Evolutionary conservation across 2,329 filamentous ascomycete genomes (phyloP).

Genomic region (Parastagonospora nodorum): DNA sequence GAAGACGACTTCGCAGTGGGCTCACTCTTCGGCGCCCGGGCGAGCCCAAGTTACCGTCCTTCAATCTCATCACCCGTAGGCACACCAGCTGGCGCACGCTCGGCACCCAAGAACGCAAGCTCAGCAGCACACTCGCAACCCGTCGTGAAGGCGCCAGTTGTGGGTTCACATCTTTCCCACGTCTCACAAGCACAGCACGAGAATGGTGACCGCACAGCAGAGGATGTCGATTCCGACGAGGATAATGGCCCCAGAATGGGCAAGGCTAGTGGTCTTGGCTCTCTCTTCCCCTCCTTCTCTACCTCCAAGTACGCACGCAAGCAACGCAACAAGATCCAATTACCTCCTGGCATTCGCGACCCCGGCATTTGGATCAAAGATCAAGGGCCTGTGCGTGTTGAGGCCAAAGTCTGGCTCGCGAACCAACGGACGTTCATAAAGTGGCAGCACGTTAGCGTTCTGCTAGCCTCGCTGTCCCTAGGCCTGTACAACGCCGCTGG

Average conservation of each 20-base stretch:
- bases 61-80: slow-evolving; percentile 69
- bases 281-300: slow-evolving; percentile 81
- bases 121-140: slow-evolving; percentile 26
- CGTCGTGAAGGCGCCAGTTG: slow-evolving; percentile 18
- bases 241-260: slow-evolving; percentile 47
- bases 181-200: slow-evolving; percentile 16
- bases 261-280: slow-evolving; percentile 61
- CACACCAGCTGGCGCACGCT: slow-evolving; percentile 56
- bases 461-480: slow-evolving; percentile 82
- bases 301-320: slow-evolving; percentile 68
- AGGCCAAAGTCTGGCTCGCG: slow-evolving; percentile 98
- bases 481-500: slow-evolving; percentile 89
- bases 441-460: slow-evolving; percentile 93
- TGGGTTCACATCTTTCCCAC: slow-evolving; percentile 24
- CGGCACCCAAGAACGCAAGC: slow-evolving; percentile 25
- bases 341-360: slow-evolving; percentile 87
- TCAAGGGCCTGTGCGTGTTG: slow-evolving; percentile 85
- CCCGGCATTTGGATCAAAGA: slow-evolving; percentile 94
- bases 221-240: slow-evolving; percentile 56
- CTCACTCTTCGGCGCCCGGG: slow-evolving; percentile 70
- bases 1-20: slow-evolving; percentile 90
- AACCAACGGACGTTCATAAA: slow-evolving; percentile 99
- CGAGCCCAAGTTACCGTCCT: slow-evolving; percentile 53
- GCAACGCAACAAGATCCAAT: slow-evolving; percentile 55
- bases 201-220: slow-evolving; percentile 46